Conservation (phyloP, 495 filamentous ascomycete species). For the Penicillium verhagenii region DNA sequence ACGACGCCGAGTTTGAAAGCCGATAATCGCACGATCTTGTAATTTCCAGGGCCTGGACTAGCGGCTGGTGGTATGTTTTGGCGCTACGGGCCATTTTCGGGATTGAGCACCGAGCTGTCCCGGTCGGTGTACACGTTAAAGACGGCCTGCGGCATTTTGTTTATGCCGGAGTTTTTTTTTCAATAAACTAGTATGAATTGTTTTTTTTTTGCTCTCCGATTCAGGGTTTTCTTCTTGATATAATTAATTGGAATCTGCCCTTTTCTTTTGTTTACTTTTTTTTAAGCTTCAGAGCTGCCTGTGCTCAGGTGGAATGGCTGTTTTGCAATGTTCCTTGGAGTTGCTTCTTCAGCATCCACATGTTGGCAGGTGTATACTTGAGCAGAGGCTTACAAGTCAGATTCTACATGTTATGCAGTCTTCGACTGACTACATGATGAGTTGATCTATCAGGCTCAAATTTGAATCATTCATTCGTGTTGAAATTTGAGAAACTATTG, state of each 20-base stretch:
- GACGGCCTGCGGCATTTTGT: slow-evolving; percentile 11
- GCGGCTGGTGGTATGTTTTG: neutral
- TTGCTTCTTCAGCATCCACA: no score
- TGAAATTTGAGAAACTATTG: neutral
- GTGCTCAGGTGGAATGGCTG: neutral
- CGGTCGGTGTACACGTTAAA: slow-evolving; percentile 8
- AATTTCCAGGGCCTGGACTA: neutral
- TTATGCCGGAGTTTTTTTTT: slow-evolving; percentile 9
- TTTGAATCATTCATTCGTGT: neutral
- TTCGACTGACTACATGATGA: neutral
- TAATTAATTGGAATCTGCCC: neutral
- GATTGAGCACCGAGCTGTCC: slow-evolving; percentile 12
- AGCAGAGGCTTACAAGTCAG: no score
- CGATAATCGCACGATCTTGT: slow-evolving; percentile 1
- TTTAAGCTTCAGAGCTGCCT: neutral
- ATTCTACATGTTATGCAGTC: neutral
- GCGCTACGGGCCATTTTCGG: slow-evolving; percentile 16
- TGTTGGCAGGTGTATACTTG: neutral
- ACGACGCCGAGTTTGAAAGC: neutral
- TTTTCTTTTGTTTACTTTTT: neutral
- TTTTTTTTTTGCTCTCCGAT: neutral
- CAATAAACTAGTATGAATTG: no score
- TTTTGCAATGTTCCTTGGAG: neutral
- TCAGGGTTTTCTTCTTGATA: neutral
- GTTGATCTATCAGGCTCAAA: neutral